Conservation (phyloP, 176 grass and related monocot species). For the Ensete glaucum region DNA sequence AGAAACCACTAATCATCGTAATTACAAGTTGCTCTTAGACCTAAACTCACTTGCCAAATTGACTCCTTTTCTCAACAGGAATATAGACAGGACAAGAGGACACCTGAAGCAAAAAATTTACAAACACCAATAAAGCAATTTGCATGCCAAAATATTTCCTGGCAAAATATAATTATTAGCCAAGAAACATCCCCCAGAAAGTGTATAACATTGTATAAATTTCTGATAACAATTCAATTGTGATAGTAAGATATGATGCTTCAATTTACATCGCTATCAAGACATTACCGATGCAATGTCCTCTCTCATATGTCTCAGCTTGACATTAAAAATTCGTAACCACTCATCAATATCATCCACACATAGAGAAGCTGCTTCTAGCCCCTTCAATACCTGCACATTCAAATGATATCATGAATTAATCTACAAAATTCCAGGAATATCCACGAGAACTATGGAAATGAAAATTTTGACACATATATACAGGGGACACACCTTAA, state of each 20-base stretch:
- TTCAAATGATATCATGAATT: slow-evolving; percentile 19
- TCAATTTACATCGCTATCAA: not conserved
- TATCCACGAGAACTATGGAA: slow-evolving; percentile 5
- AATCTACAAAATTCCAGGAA: slow-evolving; percentile 18
- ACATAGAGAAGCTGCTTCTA: slow-evolving; percentile 61
- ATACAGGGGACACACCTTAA: not conserved
- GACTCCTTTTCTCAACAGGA: not conserved
- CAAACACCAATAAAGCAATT: not conserved
- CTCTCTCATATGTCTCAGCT: slow-evolving; percentile 97
- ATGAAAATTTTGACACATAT: not conserved
- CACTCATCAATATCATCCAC: slow-evolving; percentile 97
- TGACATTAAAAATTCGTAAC: slow-evolving; percentile 91
- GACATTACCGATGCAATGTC: slow-evolving; percentile 90
- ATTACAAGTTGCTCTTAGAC: too few species aligned
- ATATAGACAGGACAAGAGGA: not conserved
- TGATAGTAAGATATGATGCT: not conserved
- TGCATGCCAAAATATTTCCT: not conserved
- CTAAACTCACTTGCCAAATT: too few species aligned
- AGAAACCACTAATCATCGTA: too few species aligned
- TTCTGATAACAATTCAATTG: not conserved
- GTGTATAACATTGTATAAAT: not conserved
- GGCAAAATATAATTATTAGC: not conserved
- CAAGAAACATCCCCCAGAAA: not conserved
- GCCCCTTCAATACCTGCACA: slow-evolving; percentile 76
- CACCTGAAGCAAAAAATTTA: not conserved